Evolutionary conservation across 2,329 filamentous ascomycete species (phyloP).

Genomic region (Beauveria varroae): DNA sequence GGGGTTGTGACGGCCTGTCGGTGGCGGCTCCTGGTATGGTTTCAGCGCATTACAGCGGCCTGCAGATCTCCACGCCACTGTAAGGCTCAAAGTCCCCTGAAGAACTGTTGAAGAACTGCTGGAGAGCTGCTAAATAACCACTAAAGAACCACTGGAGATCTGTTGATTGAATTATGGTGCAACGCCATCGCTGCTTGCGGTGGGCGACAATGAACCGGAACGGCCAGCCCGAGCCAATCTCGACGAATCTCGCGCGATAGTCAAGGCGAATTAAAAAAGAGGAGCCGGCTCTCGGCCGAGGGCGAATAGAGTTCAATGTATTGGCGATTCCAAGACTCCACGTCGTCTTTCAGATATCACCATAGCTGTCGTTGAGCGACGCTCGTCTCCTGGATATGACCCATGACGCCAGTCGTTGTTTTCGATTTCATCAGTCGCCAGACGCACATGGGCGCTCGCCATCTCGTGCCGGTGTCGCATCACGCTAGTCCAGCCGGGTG

Average conservation of each 20-base stretch:
- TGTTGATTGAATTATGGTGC: neutral
- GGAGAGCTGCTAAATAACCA: neutral
- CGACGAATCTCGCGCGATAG: too few species aligned
- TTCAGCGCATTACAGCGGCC: neutral
- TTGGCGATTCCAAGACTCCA: neutral
- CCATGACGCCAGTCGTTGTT: too few species aligned
- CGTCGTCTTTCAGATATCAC: too few species aligned
- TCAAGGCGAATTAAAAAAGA: neutral
- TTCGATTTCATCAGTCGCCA: neutral
- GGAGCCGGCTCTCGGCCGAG: conserved; percentile 2
- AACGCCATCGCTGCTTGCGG: neutral
- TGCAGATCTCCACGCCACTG: neutral
- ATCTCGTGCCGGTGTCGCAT: conserved; percentile 5
- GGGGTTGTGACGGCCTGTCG: neutral
- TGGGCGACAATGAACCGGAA: conserved; percentile 10
- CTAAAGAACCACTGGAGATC: neutral
- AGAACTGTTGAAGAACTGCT: too few species aligned
- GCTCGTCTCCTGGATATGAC: neutral
- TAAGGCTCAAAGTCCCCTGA: neutral
- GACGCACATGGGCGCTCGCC: neutral
- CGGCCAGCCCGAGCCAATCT: conserved; percentile 7
- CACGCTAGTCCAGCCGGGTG: neutral
- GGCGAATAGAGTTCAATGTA: neutral
- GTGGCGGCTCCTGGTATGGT: neutral
- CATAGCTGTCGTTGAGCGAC: too few species aligned